Evolutionary conservation across 768 basidiomycete genomes (phyloP), one percentile per base, ranked within the genome.

Genomic region (Sarcomyxa edulis): DNA sequence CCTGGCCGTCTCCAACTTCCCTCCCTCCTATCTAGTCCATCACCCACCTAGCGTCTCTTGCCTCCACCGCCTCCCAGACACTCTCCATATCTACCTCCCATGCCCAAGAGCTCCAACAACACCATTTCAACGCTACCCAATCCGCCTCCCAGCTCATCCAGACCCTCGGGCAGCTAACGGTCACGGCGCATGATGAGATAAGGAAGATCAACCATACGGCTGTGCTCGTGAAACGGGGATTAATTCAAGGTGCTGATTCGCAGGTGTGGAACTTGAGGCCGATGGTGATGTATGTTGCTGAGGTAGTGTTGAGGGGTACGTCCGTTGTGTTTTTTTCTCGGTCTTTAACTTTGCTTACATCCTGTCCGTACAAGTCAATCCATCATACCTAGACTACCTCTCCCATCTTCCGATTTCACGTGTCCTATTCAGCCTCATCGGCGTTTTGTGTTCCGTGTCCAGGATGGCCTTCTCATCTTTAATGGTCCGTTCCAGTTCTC

Each of bases 171-270:
- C 53, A 59, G 8, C 52, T 78, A 15, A 62, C 66, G 1, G 48
- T 51, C 22, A 62, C 59, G 7, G 62, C 72, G 2, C 64, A 61
- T 15, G 40, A 47, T 11, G 73, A 75, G 45, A 53, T 80, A 25
- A 58, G 64, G 37, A 64, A 61, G 40, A 68, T 81, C 38, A 74
- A 71, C 33, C 61, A 52, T 14, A 71, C 77, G 15, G 62, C 68
- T 3, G 46, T 43, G 11, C 48, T 56, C 6, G 46, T 71, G 15
- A 56, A 56, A 24, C 52, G 58, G 32, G 53, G 52, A 5, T 44
- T n/a, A n/a, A n/a, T n/a, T n/a, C n/a, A n/a, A n/a, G n/a, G n/a
- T n/a, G n/a, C n/a, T n/a, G n/a, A n/a, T n/a, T n/a, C n/a, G n/a
- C n/a, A n/a, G n/a, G n/a, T n/a, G n/a, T n/a, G n/a, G n/a, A n/a